These are phyloP conservation scores for Trametes villosa DNA, from an alignment of 768 basidiomycete genomes.

Conservation along the genomic window DNA sequence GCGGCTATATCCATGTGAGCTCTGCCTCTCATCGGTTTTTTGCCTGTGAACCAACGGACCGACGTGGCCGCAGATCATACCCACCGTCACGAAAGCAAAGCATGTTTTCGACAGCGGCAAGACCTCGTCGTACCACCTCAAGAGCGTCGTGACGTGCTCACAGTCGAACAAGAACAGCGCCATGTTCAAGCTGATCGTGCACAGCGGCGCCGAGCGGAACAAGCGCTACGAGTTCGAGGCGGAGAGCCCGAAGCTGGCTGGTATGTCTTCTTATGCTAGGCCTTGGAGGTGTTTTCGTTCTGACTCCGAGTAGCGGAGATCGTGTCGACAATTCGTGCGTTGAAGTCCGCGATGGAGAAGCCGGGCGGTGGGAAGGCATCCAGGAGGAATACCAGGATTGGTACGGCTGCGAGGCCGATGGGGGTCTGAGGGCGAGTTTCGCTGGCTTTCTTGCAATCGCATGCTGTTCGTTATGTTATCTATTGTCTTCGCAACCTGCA, in stretches of 20 bases:
- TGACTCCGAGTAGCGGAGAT: conserved; percentile 60
- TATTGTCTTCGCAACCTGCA: background rate
- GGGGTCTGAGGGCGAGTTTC: too few relatives aligned
- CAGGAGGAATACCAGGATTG: conserved; percentile 53
- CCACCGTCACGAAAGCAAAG: conserved; percentile 74
- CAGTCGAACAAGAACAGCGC: conserved; percentile 80
- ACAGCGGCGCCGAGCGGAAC: conserved; percentile 64
- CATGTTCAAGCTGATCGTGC: conserved; percentile 88
- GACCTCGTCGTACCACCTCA: conserved; percentile 92
- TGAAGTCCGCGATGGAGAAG: conserved; percentile 68
- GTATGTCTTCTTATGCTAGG: conserved; percentile 46
- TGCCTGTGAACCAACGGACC: too few relatives aligned
- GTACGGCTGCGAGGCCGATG: conserved; percentile 12
- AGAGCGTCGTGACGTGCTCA: conserved; percentile 81
- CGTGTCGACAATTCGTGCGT: conserved; percentile 68
- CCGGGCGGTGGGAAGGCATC: conserved; percentile 65
- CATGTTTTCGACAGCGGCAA: conserved; percentile 88
- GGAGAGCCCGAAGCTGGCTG: conserved; percentile 78
- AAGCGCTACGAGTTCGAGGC: conserved; percentile 99
- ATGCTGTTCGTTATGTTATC: background rate
- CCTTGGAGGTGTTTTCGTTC: background rate
- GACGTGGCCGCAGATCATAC: conserved; percentile 82
- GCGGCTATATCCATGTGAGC: conserved; percentile 87
- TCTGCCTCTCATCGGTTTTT: too few relatives aligned
- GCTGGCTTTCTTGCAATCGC: too few relatives aligned